Evolutionary conservation across 306 rosid species (phyloP).

Genomic region (Cicer arietinum): DNA sequence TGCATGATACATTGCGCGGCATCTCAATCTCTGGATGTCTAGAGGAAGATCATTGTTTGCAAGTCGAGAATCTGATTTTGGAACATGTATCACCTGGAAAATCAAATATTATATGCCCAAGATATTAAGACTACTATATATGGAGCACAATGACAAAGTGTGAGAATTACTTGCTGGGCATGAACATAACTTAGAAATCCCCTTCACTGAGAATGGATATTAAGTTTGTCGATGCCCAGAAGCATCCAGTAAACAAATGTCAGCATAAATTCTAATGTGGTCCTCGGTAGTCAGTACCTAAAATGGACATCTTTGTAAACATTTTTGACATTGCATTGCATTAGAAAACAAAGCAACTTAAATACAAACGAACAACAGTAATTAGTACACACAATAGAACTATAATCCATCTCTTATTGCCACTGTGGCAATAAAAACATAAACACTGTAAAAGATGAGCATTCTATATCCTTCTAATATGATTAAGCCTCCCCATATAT

Average conservation of each 20-base stretch:
- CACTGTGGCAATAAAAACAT: neutral
- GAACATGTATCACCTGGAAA: constrained; percentile 85
- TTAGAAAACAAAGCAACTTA: neutral
- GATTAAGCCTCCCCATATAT: constrained; percentile 6
- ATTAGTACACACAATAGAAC: constrained; percentile 8
- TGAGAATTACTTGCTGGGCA: constrained; percentile 29
- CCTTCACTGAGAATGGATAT: constrained; percentile 20
- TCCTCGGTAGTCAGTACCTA: neutral
- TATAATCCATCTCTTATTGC: constrained; percentile 6
- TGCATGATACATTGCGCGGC: constrained; percentile 85
- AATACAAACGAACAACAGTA: neutral
- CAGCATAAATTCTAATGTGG: neutral
- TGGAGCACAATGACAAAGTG: constrained; percentile 35
- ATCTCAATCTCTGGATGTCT: constrained; percentile 90
- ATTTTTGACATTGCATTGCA: constrained; percentile 8
- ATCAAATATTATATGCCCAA: constrained; percentile 40
- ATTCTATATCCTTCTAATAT: constrained; percentile 16
- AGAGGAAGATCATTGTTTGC: constrained; percentile 90
- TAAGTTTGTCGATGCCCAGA: constrained; percentile 18
- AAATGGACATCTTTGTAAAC: constrained; percentile 27
- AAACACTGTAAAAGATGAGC: constrained; percentile 11
- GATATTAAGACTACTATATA: constrained; percentile 27
- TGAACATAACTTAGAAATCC: constrained; percentile 16
- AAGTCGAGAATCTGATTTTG: constrained; percentile 92
- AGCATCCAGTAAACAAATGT: neutral